Percentiles rank a stretch among this genome's conserved stretches.
phyloP scores from a whole-genome alignment of 2,329 filamentous ascomycete genomes.

The Scleromitrula shiraiana region DNA sequence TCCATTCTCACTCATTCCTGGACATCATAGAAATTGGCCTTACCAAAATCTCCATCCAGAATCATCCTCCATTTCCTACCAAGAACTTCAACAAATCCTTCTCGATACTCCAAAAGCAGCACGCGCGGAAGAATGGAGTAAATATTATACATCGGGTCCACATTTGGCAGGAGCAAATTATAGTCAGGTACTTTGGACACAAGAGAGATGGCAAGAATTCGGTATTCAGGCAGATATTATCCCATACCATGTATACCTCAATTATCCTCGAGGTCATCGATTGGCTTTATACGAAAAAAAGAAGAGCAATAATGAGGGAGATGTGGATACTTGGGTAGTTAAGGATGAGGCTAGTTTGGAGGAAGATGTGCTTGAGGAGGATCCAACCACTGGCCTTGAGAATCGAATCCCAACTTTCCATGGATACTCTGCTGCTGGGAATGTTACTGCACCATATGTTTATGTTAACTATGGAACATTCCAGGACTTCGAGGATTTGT shows the following conservation, averaged over 20 bases:
- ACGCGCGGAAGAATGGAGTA: conserved; percentile 61
- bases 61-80: conserved; percentile 32
- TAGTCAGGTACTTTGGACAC: conserved; percentile 65
- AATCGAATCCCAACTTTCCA: conserved; percentile 85
- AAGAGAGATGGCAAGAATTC: conserved; percentile 64
- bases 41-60: conserved; percentile 21
- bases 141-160: conserved; percentile 68
- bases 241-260: conserved; percentile 69
- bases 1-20: conserved; percentile 36
- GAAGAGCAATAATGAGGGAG: conserved; percentile 34
- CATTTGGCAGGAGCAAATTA: conserved; percentile 73
- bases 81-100: conserved; percentile 48
- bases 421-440: conserved; percentile 86
- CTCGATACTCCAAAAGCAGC: conserved; percentile 49
- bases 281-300: conserved; percentile 54
- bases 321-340: conserved; percentile 48
- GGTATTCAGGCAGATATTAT: conserved; percentile 57
- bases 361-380: conserved; percentile 78
- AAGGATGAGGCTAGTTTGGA: conserved; percentile 73
- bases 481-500: conserved; percentile 74
- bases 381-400: conserved; percentile 64
- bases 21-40: conserved; percentile 28
- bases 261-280: conserved; percentile 66
- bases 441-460: conserved; percentile 80
- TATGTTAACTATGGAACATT: conserved; percentile 90